phyloP scores from a whole-genome alignment of 345 rosid genomes.

The Rubroshorea leprosula region DNA sequence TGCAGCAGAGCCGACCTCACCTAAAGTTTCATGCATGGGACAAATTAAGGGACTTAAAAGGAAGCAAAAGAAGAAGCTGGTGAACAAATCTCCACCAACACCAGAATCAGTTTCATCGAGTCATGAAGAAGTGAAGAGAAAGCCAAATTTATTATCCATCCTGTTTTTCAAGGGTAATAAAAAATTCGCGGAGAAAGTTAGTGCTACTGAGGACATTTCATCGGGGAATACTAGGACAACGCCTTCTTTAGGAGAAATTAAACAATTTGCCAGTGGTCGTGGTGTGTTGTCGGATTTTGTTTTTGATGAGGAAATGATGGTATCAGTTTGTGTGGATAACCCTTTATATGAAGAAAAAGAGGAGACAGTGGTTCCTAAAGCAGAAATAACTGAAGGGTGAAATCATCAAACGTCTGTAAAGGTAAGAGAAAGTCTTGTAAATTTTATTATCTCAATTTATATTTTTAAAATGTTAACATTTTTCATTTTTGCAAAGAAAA shows the following conservation, averaged over 20 bases:
- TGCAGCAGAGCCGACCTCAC: conserved; percentile 7
- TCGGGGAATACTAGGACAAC: not conserved
- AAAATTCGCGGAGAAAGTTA: not conserved
- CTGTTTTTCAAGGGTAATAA: not conserved
- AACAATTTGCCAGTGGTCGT: not conserved
- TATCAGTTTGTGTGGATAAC: too few species aligned
- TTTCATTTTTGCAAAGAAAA: too few species aligned
- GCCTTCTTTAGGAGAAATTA: not conserved
- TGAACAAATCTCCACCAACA: not conserved
- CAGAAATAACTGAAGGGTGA: too few species aligned
- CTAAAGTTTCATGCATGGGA: not conserved
- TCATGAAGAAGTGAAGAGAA: not conserved
- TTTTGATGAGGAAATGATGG: not conserved
- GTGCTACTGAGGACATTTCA: not conserved
- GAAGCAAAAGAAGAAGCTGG: not conserved
- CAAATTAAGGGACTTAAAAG: not conserved
- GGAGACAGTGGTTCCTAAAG: too few species aligned
- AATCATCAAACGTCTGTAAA: too few species aligned
- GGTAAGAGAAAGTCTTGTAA: too few species aligned
- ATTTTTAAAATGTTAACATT: too few species aligned
- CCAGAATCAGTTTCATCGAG: not conserved
- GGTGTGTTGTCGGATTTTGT: not conserved
- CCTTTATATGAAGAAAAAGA: too few species aligned
- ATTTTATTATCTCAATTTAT: too few species aligned
- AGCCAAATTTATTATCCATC: not conserved